A percentile compares a stretch with the other conserved stretches of the same genome.
These are phyloP conservation scores for Mentha longifolia DNA, from an alignment of 257 asterid species.

Conservation along the genomic window DNA sequence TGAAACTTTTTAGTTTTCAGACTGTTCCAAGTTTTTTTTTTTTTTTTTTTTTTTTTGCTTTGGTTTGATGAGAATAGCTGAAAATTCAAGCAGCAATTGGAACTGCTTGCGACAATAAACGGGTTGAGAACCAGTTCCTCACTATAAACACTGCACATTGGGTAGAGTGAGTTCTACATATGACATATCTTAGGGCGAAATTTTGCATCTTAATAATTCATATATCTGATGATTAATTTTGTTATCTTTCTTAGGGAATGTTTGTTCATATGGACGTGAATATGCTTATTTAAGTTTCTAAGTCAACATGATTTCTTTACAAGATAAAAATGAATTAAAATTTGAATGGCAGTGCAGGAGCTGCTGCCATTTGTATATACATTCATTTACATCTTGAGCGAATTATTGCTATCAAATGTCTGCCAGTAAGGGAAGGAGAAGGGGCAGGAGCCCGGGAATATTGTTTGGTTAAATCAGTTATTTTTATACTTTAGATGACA, in stretches of 20 bases:
- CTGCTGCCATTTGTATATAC: too few species aligned
- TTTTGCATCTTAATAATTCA: constrained; percentile 15
- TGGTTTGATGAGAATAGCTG: neutral
- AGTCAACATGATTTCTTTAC: neutral
- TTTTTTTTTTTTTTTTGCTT: neutral
- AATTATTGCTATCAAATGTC: constrained; percentile 7
- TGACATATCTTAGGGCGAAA: neutral
- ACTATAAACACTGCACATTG: neutral
- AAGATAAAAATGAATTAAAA: neutral
- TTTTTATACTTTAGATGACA: neutral
- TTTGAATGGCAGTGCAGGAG: neutral
- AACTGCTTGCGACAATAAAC: neutral
- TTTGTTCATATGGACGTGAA: neutral
- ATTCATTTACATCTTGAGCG: constrained; percentile 18
- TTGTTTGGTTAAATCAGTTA: constrained; percentile 16
- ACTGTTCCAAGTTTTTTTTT: neutral
- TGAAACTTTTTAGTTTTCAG: neutral
- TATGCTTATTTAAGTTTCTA: neutral
- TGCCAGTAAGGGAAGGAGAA: constrained; percentile 15
- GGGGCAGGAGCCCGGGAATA: neutral
- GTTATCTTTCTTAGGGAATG: constrained; percentile 2
- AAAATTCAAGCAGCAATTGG: neutral
- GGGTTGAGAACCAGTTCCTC: neutral
- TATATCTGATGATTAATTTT: constrained; percentile 14
- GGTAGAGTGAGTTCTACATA: neutral